These are phyloP conservation scores for Metrosideros polymorpha DNA, from an alignment of 441 rosid genomes.

Conservation along the genomic window DNA sequence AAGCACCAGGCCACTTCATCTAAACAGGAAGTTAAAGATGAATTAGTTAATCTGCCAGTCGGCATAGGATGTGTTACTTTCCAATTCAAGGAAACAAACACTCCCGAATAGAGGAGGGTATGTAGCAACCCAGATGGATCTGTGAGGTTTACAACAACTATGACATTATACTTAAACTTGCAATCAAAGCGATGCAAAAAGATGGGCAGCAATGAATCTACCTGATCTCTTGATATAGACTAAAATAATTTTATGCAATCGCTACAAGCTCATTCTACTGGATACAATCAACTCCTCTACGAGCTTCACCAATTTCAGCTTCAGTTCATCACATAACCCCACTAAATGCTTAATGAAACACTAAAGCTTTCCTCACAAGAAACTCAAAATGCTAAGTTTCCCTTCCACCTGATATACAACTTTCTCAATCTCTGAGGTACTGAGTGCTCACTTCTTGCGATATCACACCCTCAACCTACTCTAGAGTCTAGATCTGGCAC, in stretches of 20 bases:
- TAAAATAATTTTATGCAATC: background rate
- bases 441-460: background rate
- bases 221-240: background rate
- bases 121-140: background rate
- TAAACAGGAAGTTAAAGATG: background rate
- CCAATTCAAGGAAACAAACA: background rate
- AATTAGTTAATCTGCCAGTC: background rate
- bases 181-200: background rate
- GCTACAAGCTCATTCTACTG: background rate
- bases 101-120: background rate
- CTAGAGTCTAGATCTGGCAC: background rate
- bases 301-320: background rate
- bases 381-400: too few species aligned
- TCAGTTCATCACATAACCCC: too few species aligned
- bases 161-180: background rate
- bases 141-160: background rate
- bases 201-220: background rate
- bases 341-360: too few species aligned
- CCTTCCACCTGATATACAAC: too few species aligned
- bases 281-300: background rate
- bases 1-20: background rate
- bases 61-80: background rate
- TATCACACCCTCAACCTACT: background rate
- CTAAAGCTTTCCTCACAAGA: too few species aligned
- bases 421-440: too few species aligned